Evolutionary conservation across 108 stramenopile genomes (phyloP).

Genomic region (Nitzschia inconspicua): DNA sequence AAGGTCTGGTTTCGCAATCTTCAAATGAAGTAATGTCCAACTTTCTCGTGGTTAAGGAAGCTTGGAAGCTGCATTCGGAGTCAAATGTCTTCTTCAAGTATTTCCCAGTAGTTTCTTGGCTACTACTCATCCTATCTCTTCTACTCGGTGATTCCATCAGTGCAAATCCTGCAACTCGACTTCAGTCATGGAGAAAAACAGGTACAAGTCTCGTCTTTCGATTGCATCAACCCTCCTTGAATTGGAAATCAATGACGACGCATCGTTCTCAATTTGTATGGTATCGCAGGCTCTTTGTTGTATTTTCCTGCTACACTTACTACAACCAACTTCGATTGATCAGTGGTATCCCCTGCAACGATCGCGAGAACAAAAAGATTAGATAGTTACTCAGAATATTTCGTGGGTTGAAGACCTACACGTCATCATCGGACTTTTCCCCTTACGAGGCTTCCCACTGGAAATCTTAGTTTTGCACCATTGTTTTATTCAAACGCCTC

Average conservation of each 20-base stretch:
- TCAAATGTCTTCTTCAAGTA: conserved; percentile 42
- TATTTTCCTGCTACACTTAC: conserved; percentile 81
- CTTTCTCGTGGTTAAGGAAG: conserved; percentile 39
- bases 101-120: conserved; percentile 33
- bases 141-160: too few relatives aligned
- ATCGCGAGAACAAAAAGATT: too few relatives aligned
- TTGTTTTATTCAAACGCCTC: too few relatives aligned
- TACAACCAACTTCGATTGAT: conserved; percentile 57
- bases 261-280: conserved; percentile 85
- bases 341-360: too few relatives aligned
- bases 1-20: neutral
- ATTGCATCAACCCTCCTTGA: conserved; percentile 36
- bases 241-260: conserved; percentile 78
- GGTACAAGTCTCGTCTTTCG: conserved; percentile 12
- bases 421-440: too few relatives aligned
- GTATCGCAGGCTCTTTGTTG: conserved; percentile 80
- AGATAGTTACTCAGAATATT: too few relatives aligned
- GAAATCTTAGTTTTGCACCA: too few relatives aligned
- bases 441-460: too few relatives aligned
- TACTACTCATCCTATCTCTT: conserved; percentile 37
- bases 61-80: conserved; percentile 40
- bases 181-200: neutral
- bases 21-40: conserved; percentile 9
- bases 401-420: too few relatives aligned
- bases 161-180: neutral